phyloP scores from a whole-genome alignment of 2,329 filamentous ascomycete species.

The Colletotrichum musae region DNA sequence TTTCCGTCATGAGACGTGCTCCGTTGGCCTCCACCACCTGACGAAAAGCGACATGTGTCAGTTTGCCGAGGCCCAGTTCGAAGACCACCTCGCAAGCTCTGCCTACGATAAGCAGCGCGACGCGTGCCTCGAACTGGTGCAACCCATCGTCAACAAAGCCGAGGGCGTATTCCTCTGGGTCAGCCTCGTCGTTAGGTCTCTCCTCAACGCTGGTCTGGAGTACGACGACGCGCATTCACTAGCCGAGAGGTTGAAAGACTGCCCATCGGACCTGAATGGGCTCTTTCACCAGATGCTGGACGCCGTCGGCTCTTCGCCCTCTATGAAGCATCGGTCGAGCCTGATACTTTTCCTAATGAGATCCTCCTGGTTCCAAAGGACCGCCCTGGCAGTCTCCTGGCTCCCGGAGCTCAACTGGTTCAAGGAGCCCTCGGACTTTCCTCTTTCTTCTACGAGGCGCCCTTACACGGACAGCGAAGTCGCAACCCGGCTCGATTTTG shows the following conservation, averaged over 20 bases:
- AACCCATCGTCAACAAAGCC: neutral
- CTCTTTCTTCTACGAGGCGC: neutral
- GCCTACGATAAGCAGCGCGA: neutral
- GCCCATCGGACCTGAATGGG: conserved; percentile 1
- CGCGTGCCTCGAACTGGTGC: neutral
- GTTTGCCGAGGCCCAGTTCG: conserved; percentile 5
- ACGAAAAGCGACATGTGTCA: conserved; percentile 12
- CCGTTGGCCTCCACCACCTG: conserved; percentile 4
- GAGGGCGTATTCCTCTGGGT: conserved; percentile 24
- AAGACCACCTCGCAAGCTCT: neutral
- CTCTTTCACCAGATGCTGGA: conserved; percentile 8
- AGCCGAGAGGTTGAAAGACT: neutral
- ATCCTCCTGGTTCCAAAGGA: no score
- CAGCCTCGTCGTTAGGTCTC: conserved; percentile 3
- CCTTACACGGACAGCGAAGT: neutral
- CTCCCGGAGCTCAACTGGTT: neutral
- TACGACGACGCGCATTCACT: neutral
- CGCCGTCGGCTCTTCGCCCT: neutral
- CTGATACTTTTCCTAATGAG: neutral
- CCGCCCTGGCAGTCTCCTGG: conserved; percentile 1
- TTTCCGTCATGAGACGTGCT: neutral
- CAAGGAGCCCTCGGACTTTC: neutral
- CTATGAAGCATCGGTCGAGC: neutral
- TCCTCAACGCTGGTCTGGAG: conserved; percentile 1
- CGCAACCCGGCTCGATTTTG: neutral